Percentiles rank a stretch among this genome's conserved stretches.
These are phyloP conservation scores for Candida dubliniensis DNA, from an alignment of 1,139 yeast genomes.

Conservation along the genomic window DNA sequence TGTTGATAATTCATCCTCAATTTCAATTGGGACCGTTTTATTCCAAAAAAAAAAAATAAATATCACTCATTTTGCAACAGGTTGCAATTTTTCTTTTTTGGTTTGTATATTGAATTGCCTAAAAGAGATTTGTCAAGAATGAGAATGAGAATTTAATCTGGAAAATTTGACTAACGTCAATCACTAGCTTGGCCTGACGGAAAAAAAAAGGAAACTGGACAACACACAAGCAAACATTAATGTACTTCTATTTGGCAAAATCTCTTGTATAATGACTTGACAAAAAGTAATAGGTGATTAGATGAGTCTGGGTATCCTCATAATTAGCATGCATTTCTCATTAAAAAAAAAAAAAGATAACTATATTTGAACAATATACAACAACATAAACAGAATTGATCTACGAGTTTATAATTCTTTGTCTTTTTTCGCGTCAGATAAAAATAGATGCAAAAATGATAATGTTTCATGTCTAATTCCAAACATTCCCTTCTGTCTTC, in stretches of 20 bases:
- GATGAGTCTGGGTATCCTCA: neutral
- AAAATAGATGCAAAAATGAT: neutral
- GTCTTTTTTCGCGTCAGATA: neutral
- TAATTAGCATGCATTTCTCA: neutral
- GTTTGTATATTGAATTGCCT: neutral
- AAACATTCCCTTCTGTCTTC: no score
- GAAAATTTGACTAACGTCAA: no score
- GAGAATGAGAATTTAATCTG: conserved; percentile 3
- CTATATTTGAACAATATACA: neutral
- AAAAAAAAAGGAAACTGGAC: neutral
- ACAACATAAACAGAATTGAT: neutral
- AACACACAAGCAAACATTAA: no score
- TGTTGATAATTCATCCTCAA: neutral
- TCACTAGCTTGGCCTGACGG: no score
- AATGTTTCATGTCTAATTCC: neutral
- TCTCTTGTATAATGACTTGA: no score
- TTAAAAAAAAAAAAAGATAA: no score
- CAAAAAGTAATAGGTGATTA: no score
- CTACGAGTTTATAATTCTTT: neutral
- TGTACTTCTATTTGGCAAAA: no score
- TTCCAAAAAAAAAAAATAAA: neutral
- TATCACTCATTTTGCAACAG: conserved; percentile 2
- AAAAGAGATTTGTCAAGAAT: neutral
- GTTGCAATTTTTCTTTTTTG: neutral
- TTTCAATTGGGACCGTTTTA: neutral